phyloP scores from a whole-genome alignment of 371 early-diverging fungal genomes.

The Saksenaea oblongispora region DNA sequence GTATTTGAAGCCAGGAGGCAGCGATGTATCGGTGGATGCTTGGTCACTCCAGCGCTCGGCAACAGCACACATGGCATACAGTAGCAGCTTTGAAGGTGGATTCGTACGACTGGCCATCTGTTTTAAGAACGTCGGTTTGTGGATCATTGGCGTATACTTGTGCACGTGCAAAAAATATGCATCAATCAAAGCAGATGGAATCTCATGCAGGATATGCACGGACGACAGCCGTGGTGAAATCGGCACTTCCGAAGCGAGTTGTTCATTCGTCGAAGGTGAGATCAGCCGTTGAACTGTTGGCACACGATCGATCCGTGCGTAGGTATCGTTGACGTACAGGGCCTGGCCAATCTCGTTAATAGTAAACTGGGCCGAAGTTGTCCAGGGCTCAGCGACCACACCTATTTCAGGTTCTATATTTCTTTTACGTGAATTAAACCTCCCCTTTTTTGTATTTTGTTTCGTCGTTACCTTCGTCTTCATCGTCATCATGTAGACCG shows the following conservation, averaged over 20 bases:
- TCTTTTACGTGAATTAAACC: slow-evolving; percentile 5
- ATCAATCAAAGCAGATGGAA: slow-evolving; percentile 26
- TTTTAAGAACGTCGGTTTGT: slow-evolving; percentile 53
- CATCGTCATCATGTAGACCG: neutral
- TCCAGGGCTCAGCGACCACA: slow-evolving; percentile 3
- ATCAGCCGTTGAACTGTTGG: slow-evolving; percentile 5
- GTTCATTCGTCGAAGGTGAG: neutral
- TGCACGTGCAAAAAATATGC: slow-evolving; percentile 58
- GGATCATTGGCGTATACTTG: slow-evolving; percentile 60
- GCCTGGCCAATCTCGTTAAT: slow-evolving; percentile 51
- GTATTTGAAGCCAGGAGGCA: slow-evolving; percentile 34
- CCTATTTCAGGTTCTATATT: slow-evolving; percentile 2
- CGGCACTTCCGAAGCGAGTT: neutral
- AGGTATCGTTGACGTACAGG: slow-evolving; percentile 37
- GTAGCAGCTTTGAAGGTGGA: slow-evolving; percentile 55
- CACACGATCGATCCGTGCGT: slow-evolving; percentile 35
- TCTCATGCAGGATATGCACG: slow-evolving; percentile 11
- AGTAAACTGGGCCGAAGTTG: slow-evolving; percentile 32
- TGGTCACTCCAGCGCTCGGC: slow-evolving; percentile 39
- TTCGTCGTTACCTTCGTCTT: neutral
- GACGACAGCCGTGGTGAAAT: slow-evolving; percentile 3
- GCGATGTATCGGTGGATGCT: slow-evolving; percentile 11
- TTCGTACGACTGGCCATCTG: slow-evolving; percentile 42
- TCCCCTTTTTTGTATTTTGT: neutral
- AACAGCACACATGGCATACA: slow-evolving; percentile 63